Evolutionary conservation across 331 rosid genomes (phyloP).

Genomic region (Acacia pycnantha): DNA sequence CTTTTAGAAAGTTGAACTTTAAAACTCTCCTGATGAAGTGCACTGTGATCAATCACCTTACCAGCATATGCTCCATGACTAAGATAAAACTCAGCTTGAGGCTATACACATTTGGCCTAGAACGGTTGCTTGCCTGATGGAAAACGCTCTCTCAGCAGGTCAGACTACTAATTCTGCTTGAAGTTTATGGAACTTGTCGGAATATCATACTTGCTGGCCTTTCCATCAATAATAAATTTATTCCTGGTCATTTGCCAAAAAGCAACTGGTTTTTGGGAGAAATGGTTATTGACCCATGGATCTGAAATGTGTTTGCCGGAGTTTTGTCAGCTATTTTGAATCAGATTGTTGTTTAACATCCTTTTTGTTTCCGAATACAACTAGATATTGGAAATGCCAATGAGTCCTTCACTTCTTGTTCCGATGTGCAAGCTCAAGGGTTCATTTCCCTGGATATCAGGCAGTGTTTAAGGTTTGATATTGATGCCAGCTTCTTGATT

Average conservation of each 20-base stretch:
- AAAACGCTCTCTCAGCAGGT: constrained; percentile 82
- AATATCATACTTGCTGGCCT: not conserved
- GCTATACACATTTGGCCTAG: constrained; percentile 87
- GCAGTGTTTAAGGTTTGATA: constrained; percentile 69
- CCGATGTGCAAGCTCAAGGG: constrained; percentile 66
- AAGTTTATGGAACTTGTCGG: not conserved
- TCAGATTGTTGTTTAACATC: constrained; percentile 15
- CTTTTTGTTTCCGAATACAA: constrained; percentile 58
- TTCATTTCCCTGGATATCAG: constrained; percentile 75
- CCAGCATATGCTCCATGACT: not conserved
- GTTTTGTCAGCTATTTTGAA: constrained; percentile 13
- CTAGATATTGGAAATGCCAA: constrained; percentile 67
- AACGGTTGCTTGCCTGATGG: constrained; percentile 92
- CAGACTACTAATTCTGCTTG: constrained; percentile 8
- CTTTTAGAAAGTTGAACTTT: not conserved
- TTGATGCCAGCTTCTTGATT: constrained; percentile 17
- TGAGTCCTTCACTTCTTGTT: constrained; percentile 54
- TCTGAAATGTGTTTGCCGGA: constrained; percentile 17
- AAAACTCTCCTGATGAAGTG: not conserved
- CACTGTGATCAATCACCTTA: not conserved
- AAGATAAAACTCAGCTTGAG: constrained; percentile 15
- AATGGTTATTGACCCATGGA: not conserved
- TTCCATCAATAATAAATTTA: not conserved
- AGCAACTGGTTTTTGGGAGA: not conserved
- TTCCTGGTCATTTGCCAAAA: not conserved